Evolutionary conservation across 495 filamentous ascomycete genomes (phyloP).

Genomic region (Tuber umbilicatum): DNA sequence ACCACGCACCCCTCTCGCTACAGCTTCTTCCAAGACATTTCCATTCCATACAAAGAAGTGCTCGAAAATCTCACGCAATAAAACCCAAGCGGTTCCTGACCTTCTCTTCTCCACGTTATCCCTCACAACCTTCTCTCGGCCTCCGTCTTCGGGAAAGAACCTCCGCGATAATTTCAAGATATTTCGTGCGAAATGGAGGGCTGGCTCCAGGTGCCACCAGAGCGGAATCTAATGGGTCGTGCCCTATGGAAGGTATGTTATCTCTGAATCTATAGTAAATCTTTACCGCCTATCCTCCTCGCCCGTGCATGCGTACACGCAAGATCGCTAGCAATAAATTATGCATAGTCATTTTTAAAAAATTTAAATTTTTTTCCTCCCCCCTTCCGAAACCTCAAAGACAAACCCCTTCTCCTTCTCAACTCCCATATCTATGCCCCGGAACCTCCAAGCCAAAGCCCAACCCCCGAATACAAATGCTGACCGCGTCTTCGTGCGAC

Average conservation of each 20-base stretch:
- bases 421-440: neutral
- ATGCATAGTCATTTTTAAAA: too few relatives aligned
- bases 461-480: neutral
- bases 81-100: neutral
- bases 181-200: slow-evolving; percentile 36
- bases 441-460: neutral
- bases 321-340: neutral
- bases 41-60: neutral
- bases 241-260: slow-evolving; percentile 40
- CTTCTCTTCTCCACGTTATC: neutral
- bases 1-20: neutral
- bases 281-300: neutral
- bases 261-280: neutral
- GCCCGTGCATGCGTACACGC: neutral
- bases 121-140: neutral
- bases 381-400: neutral
- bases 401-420: neutral
- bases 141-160: neutral
- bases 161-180: neutral
- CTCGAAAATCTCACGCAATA: neutral
- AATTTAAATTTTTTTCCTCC: neutral
- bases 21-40: neutral
- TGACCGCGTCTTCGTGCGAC: slow-evolving; percentile 1
- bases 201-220: slow-evolving; percentile 40
- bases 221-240: slow-evolving; percentile 40